phyloP scores from a whole-genome alignment of 2,329 filamentous ascomycete genomes.

The Curvularia sp. region DNA sequence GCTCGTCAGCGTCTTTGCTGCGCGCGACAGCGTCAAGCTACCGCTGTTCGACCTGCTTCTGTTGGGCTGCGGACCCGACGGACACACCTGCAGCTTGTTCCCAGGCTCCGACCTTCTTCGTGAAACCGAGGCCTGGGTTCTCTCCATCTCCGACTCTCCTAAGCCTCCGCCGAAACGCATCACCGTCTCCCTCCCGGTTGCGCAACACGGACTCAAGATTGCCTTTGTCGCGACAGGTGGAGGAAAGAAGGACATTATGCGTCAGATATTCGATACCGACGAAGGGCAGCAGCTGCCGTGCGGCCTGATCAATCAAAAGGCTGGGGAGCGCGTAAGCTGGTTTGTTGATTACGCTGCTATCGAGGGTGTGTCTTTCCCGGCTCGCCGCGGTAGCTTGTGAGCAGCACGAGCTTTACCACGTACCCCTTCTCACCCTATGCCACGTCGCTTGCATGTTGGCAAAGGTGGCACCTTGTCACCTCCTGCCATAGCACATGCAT shows the following conservation, averaged over 20 bases:
- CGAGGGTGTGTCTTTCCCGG: conserved; percentile 82
- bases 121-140: conserved; percentile 89
- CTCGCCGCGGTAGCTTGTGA: conserved; percentile 69
- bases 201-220: conserved; percentile 83
- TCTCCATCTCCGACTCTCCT: conserved; percentile 88
- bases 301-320: conserved; percentile 83
- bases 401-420: background rate
- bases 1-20: conserved; percentile 85
- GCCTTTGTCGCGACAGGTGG: conserved; percentile 90
- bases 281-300: conserved; percentile 79
- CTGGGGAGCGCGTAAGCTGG: conserved; percentile 89
- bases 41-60: conserved; percentile 95
- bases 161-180: conserved; percentile 93
- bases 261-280: conserved; percentile 84
- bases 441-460: background rate
- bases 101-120: conserved; percentile 86
- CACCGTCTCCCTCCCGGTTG: conserved; percentile 89
- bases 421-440: background rate
- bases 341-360: conserved; percentile 89
- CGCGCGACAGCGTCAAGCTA: conserved; percentile 89
- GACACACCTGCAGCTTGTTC: conserved; percentile 97
- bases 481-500: conserved; percentile 11
- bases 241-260: conserved; percentile 90
- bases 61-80: conserved; percentile 92
- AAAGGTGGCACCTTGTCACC: background rate